phyloP scores from a whole-genome alignment of 2,329 filamentous ascomycete genomes.

The Colletotrichum lini region DNA sequence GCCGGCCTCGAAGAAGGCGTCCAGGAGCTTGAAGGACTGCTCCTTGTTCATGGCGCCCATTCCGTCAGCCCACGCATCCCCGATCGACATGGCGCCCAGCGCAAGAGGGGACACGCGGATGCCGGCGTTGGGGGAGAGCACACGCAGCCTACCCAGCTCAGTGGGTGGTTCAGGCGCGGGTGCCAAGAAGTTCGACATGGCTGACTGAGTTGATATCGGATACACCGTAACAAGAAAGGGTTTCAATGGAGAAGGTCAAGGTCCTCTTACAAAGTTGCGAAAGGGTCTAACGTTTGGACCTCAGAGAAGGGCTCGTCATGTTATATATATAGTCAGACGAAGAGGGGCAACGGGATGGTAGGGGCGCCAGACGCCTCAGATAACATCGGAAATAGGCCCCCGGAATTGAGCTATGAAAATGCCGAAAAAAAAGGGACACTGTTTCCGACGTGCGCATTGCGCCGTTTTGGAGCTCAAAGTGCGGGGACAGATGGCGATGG shows the following conservation, averaged over 20 bases:
- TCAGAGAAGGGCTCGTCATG: too few species aligned
- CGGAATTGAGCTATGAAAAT: conserved; percentile 18
- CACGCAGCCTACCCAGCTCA: conserved; percentile 66
- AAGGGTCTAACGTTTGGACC: background rate
- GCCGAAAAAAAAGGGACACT: background rate
- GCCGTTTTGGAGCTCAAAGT: background rate
- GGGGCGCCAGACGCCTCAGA: background rate
- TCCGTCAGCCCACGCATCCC: conserved; percentile 58
- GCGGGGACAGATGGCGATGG: conserved; percentile 14
- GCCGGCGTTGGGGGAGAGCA: conserved; percentile 64
- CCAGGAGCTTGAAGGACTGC: conserved; percentile 68
- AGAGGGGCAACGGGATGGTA: conserved; percentile 17
- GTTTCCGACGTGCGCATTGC: background rate
- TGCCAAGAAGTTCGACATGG: conserved; percentile 35
- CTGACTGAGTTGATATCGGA: background rate
- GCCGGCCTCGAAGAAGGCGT: conserved; percentile 69
- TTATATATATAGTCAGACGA: background rate
- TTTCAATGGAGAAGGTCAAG: background rate
- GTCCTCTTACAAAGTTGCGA: background rate
- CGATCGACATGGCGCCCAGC: conserved; percentile 69
- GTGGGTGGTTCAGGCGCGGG: conserved; percentile 58
- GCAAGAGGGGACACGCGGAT: conserved; percentile 67
- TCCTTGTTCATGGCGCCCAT: conserved; percentile 71
- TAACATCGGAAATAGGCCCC: conserved; percentile 20
- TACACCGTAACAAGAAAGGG: background rate